A percentile compares a stretch with the other conserved stretches of the same genome.
These are phyloP conservation scores for Arabis alpina DNA, from an alignment of 345 rosid species.

Conservation along the genomic window DNA sequence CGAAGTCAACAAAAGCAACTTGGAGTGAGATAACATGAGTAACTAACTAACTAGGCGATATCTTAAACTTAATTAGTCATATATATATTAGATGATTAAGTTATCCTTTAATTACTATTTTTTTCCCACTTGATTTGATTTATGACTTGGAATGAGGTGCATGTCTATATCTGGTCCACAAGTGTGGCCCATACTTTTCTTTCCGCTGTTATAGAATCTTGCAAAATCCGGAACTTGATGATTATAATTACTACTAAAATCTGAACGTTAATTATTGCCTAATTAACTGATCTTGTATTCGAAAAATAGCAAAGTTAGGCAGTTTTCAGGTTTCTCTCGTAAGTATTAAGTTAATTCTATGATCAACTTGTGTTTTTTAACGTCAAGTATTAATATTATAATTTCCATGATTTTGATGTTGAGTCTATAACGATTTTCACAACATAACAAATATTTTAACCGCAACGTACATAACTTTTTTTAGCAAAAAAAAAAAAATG, in stretches of 20 bases:
- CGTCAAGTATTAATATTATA: too few species aligned
- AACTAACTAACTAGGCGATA: neutral
- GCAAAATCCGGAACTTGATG: conserved; percentile 25
- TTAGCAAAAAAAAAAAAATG: too few species aligned
- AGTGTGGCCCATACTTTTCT: conserved; percentile 22
- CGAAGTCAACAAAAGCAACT: conserved; percentile 39
- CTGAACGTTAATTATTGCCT: neutral
- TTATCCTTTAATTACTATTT: neutral
- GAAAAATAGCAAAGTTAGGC: neutral
- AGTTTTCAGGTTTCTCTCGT: conserved; percentile 5
- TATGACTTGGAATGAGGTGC: conserved; percentile 26
- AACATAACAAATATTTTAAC: neutral
- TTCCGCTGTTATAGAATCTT: conserved; percentile 22
- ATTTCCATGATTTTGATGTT: too few species aligned
- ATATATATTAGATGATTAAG: neutral
- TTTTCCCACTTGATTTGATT: conserved; percentile 16
- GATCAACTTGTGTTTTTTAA: neutral
- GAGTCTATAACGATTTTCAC: too few species aligned
- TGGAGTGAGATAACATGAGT: conserved; percentile 27
- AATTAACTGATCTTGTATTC: neutral
- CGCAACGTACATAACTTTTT: neutral
- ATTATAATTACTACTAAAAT: neutral
- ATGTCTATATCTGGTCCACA: conserved; percentile 29
- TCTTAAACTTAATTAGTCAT: conserved; percentile 12
- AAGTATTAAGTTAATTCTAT: neutral